phyloP scores from a whole-genome alignment of 305 asterid species.

The Rubia peregrina region DNA sequence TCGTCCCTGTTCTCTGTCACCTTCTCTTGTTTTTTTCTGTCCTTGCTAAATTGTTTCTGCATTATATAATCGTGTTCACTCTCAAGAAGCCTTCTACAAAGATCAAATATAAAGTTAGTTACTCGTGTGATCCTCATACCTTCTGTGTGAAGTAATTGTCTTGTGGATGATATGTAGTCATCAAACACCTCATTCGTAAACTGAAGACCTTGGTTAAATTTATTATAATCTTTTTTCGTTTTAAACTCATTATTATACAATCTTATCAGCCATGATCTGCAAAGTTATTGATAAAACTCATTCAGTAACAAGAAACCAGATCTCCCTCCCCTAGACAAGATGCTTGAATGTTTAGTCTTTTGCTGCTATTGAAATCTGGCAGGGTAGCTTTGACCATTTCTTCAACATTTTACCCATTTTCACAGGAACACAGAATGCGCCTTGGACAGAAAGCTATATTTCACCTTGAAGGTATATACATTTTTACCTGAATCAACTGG shows the following conservation, averaged over 20 bases:
- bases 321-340: not conserved
- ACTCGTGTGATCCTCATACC: not conserved
- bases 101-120: not conserved
- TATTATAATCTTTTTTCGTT: not conserved
- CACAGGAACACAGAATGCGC: constrained; percentile 84
- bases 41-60: not conserved
- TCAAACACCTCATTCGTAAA: not conserved
- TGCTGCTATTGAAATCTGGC: not conserved
- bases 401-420: constrained; percentile 1
- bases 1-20: not conserved
- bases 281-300: not conserved
- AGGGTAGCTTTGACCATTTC: not conserved
- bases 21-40: not conserved
- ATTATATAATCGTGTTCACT: not conserved
- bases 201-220: not conserved
- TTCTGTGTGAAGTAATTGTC: not conserved
- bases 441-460: constrained; percentile 97
- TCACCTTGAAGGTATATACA: constrained; percentile 85
- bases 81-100: not conserved
- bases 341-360: not conserved
- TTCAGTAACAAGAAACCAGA: not conserved
- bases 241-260: not conserved
- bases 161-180: not conserved
- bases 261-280: not conserved
- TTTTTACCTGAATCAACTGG: not conserved